Evolutionary conservation across 1,284 basidiomycete genomes (phyloP), one percentile per base, ranked within the genome.

Genomic region (Pholiota adiposa): DNA sequence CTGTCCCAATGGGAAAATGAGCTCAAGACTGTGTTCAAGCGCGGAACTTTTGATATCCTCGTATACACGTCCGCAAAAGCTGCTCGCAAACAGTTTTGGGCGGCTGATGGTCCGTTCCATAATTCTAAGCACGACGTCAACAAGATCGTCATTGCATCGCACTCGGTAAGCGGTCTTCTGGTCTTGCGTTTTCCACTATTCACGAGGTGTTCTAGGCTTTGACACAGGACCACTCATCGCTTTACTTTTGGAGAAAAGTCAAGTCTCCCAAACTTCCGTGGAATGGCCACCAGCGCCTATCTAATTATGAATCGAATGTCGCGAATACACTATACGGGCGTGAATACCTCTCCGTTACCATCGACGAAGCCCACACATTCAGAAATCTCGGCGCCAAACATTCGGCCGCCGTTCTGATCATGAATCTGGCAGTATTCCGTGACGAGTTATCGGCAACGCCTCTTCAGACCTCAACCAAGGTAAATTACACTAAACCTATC

Each of bases 361-460:
- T 75, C 0, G 72, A 77, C 38, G 73, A 77, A 51, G 72, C 68
- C 0, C 75, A 77, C 3, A 48, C 59, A 3, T 66, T 72, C 36
- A 43, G 70, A 0, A 77, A 75, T 41, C 3, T 34, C 0, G 70
- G 71, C 0, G 14, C 56, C 0, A 68, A 66, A 34, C 72, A 75
- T 18, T 41, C 49, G 0, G 54, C 69, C 1, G 62, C 60, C 0
- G 57, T 76, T 1, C 50, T 29, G 0, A 36, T 76, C 3, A 23
- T 69, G 2, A 50, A 70, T 11, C 61, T 64, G 4, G 56, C 63
- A 0, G 19, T 4, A 0, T 19, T 75, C 0, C 46, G 64, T 2
- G 3, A 75, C 0, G 51, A 68, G 1, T 62, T 73, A 61, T 75
- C 75, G 0, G 75, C 70, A 0, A 76, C 76, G 0, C 76, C 75